These are phyloP conservation scores for Lachancea waltii DNA, from an alignment of 805 yeast species.

Conservation along the genomic window DNA sequence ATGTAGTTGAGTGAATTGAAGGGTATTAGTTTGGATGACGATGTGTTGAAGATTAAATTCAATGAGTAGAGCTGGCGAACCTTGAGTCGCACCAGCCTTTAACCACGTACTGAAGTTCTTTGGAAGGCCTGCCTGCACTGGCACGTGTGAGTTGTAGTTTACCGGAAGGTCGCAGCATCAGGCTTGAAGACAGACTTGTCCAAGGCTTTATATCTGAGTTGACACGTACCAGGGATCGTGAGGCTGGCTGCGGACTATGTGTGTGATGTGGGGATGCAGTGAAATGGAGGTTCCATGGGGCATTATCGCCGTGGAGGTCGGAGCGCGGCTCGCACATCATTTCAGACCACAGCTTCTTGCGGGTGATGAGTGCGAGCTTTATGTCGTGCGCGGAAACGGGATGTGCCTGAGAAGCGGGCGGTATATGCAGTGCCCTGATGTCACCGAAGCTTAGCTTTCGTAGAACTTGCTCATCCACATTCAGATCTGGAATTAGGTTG, in stretches of 20 bases:
- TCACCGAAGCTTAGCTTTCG: constrained; percentile 18
- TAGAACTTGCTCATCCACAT: constrained; percentile 27
- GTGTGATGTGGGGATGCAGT: neutral
- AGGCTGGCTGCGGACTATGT: neutral
- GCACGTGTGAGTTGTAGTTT: constrained; percentile 16
- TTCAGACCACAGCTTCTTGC: constrained; percentile 30
- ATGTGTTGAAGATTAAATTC: too few species aligned
- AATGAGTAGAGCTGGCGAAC: constrained; percentile 13
- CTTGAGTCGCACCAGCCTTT: constrained; percentile 33
- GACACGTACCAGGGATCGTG: constrained; percentile 21
- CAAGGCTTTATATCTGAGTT: constrained; percentile 27
- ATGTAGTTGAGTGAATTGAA: too few species aligned
- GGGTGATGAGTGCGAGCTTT: constrained; percentile 27
- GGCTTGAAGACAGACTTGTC: constrained; percentile 12
- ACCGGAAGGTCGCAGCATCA: constrained; percentile 30
- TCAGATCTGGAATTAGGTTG: constrained; percentile 26
- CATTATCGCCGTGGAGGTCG: constrained; percentile 27
- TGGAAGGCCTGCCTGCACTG: constrained; percentile 4
- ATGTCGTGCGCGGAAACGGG: constrained; percentile 19
- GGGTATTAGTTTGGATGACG: neutral
- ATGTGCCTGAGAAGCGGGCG: constrained; percentile 10
- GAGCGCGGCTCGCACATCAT: constrained; percentile 22
- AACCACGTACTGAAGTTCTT: constrained; percentile 29
- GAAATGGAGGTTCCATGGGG: constrained; percentile 24
- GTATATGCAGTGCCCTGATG: constrained; percentile 19